Evolutionary conservation across 331 rosid genomes (phyloP), one percentile per base, ranked within the genome.

Genomic region (Quercus phellos): DNA sequence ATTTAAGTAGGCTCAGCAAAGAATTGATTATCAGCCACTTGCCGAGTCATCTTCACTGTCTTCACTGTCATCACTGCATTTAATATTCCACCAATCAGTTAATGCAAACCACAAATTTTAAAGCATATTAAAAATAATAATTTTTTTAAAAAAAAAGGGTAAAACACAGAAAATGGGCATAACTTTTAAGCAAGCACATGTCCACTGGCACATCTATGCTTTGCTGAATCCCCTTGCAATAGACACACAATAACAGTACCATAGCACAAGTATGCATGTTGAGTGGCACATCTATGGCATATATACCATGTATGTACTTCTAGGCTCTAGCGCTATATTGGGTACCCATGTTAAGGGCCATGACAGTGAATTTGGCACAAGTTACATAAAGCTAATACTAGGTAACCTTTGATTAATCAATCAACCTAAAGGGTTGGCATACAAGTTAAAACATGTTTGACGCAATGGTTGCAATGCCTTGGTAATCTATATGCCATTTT

Each of bases 61-160:
- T 35, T 76, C 98, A 53, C 98, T 94, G 50, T 87, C 97, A 67
- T 95, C 99, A 78, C 99, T 91, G 88, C 86, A 87, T 67, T 72
- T 76, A 67, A 34, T 38, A 51, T 55, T 35, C 32, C 21, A 55
- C 12, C 17, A 6, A 3, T 21, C 35, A 42, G 54, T 46, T 17
- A 72, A 72, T 16, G 63, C 5, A 12, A 17, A 11, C 58, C 19
- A 21, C 12, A 51, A 51, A 18, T 51, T 46, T 66, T n/a, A 17
- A 32, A 17, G 4, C 26, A 66, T 10, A 30, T 17, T 30, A 0
- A 11, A 12, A 38, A 34, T 1, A 6, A 35, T 1, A 34, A 34
- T 4, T n/a, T n/a, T n/a, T n/a, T 4, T 32, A 35, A 35, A 35
- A 6, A 46, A 12, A 66, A 66, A 8, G 13, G 17, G 43, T 58